phyloP scores from a whole-genome alignment of 140 eudicot species.

The Stevia rebaudiana region DNA sequence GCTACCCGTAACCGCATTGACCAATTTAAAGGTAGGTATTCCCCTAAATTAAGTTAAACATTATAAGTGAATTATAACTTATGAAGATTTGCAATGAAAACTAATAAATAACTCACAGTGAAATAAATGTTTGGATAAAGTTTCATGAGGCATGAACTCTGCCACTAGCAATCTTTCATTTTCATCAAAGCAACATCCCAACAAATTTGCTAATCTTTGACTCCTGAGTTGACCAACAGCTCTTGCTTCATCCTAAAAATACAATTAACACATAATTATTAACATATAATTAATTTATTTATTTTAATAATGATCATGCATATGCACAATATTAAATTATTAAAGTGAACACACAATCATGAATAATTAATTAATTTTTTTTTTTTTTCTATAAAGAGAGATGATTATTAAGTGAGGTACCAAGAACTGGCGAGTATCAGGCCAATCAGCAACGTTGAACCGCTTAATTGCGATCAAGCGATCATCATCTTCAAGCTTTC shows the following conservation, averaged over 20 bases:
- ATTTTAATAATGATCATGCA: no score
- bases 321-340: not conserved
- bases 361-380: no score
- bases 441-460: constrained; percentile 84
- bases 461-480: constrained; percentile 69
- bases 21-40: constrained; percentile 82
- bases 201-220: constrained; percentile 63
- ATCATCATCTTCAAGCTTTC: constrained; percentile 46
- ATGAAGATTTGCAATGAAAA: not conserved
- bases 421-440: constrained; percentile 78
- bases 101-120: constrained; percentile 53
- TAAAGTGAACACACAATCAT: not conserved
- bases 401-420: constrained; percentile 13
- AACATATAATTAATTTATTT: no score
- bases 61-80: not conserved
- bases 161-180: constrained; percentile 91
- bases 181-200: constrained; percentile 73
- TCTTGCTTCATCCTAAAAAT: constrained; percentile 69
- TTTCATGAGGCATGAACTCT: constrained; percentile 83
- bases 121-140: constrained; percentile 81
- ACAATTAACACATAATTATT: not conserved
- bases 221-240: constrained; percentile 77
- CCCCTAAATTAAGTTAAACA: constrained; percentile 51
- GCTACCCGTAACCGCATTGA: constrained; percentile 91
- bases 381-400: not conserved